Evolutionary conservation across 495 filamentous ascomycete species (phyloP), one percentile per base, ranked within the genome.

Genomic region (Xylaria bambusicola): DNA sequence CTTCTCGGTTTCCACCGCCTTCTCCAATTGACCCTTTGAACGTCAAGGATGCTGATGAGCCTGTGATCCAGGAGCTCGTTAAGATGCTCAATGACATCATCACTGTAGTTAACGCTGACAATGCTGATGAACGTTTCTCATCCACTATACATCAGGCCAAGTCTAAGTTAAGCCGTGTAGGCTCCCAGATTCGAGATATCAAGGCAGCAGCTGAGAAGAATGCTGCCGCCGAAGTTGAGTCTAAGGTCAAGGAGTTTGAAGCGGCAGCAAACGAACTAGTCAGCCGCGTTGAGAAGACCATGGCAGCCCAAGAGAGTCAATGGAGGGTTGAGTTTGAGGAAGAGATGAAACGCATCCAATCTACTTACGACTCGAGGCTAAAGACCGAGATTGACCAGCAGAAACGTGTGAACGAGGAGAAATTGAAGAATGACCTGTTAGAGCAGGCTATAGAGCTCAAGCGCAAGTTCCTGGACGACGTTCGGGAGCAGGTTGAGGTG

Each of bases 31-130:
- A 93, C 66, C 84, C 89, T 27, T 70, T 96, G 29, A 81, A 85
- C 48, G 80, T 93, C 36, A 77, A 80, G 52, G 82, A 86, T 63
- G 90, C 89, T 56, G 84, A 88, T 57, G 94, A 98, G 65, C 87
- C 90, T 4, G 78, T 96, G 21, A 90, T 97, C 4, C 91, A 96
- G 73, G 90, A 97, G 68, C 78, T 98, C n/a, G 89, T 94, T 54
- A 93, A 90, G 76, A 92, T 94, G 68, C 81, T 98, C 62, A 98
- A 98, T 74, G 90, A 93, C 73, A 88, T 98, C 70, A 96, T 98
- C 70, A 85, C 89, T 1, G 89, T 93, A 29, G 85, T 97, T 56
- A 96, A 97, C 71, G 86, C 88, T 53, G 92, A 96, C 65, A 85
- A 88, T 55, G 78, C 83, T 51, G 81, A 85, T 53, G 75, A 78